Percentiles rank a stretch among this genome's conserved stretches.
Evolutionary conservation across 1,284 basidiomycete genomes (phyloP).

Genomic region (Naganishia sp.): DNA sequence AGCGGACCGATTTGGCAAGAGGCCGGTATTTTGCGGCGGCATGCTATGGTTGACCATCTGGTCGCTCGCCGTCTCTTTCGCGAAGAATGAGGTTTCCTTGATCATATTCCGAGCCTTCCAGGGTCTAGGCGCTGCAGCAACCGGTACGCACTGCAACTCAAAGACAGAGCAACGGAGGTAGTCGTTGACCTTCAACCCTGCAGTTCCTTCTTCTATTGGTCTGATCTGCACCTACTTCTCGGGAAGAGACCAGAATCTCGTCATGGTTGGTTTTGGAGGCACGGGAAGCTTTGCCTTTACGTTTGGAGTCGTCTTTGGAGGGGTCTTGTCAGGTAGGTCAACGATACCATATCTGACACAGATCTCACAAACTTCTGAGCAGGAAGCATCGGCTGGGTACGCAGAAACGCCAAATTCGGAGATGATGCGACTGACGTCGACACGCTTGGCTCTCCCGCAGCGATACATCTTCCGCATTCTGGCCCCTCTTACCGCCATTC

Average conservation of each 20-base stretch:
- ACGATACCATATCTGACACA: too few species aligned
- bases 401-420: background rate
- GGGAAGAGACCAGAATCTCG: slow-evolving; percentile 3
- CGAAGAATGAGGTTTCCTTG: slow-evolving; percentile 8
- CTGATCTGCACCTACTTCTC: background rate
- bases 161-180: background rate
- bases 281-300: background rate
- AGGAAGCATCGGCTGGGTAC: slow-evolving; percentile 2
- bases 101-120: slow-evolving; percentile 7
- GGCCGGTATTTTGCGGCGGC: slow-evolving; percentile 37
- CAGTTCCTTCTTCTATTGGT: background rate
- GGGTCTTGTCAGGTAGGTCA: background rate
- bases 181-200: background rate
- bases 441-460: background rate
- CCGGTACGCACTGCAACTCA: background rate
- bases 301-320: background rate
- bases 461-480: background rate
- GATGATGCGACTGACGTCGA: background rate
- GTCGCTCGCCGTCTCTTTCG: slow-evolving; percentile 20
- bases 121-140: background rate
- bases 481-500: background rate
- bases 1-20: slow-evolving; percentile 48
- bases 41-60: slow-evolving; percentile 12
- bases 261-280: background rate
- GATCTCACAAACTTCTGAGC: background rate